Evolutionary conservation across 2,329 filamentous ascomycete species (phyloP), one percentile per base, ranked within the genome.

Genomic region (Fusarium sacchari): DNA sequence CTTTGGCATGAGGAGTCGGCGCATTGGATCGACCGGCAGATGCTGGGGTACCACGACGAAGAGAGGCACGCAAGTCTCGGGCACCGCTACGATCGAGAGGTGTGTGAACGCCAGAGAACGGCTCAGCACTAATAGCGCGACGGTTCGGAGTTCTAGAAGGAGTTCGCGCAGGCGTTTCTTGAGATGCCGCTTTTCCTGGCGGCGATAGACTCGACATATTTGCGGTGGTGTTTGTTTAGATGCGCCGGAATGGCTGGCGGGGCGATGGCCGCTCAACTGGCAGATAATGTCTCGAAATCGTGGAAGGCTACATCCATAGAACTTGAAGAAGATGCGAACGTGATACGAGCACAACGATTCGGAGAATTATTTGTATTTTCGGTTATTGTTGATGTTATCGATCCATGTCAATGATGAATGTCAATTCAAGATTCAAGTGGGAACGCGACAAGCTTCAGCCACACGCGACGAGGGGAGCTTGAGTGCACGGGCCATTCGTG

Each of bases 1-100:
- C 90, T 74, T 87, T 87, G 52, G 87, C 89, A 78, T 92, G 90
- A 0, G 90, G 90, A 24, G 90, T 92, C 7, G 85, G 83, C 18
- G 83, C 82, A 79, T 85, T 83, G 70, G 81, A 82, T 56, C 83
- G 80, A 5, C 82, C 76, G 17, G 78, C 86, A 5, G 87, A 88
- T 39, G 83, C 84, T 15, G 85, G 85, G 44, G 84, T 83, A 17
- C 84, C 85, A 37, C 82, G 81, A 20, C 82, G 78, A 37, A 82
- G 75, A 6, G 83, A 84, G 57, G 82, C 83, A 52, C 83, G 80
- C 37, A 83, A 77, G 24, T 83, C 81, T 32, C 82, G 81, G 7
- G 81, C 69, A 36, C 75, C 76, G 32, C 72, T 80, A 40, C 82
- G 81, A 59, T 83, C 79, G 67, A 84, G 84, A 7, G 85, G 85